Percentiles rank a stretch among this genome's conserved stretches.
These are phyloP conservation scores for Aspergillus niger DNA, from an alignment of 2,329 filamentous ascomycete species.

Conservation along the genomic window DNA sequence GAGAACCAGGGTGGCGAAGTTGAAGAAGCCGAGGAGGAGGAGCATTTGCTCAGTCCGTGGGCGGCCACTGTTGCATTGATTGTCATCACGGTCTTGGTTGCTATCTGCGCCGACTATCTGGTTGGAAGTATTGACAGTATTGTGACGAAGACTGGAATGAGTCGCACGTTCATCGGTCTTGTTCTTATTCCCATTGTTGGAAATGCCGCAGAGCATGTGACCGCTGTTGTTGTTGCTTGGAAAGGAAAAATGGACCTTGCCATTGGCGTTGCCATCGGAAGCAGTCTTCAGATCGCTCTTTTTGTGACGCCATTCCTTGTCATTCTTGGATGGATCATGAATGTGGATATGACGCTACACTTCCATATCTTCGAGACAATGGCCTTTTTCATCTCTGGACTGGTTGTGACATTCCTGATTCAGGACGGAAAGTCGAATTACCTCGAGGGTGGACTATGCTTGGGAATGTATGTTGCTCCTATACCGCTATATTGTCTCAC, in stretches of 20 bases:
- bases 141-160: conserved; percentile 69
- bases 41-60: conserved; percentile 61
- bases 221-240: conserved; percentile 74
- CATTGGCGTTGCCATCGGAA: conserved; percentile 79
- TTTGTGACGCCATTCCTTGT: conserved; percentile 80
- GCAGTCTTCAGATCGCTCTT: conserved; percentile 79
- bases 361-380: conserved; percentile 82
- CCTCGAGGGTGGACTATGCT: conserved; percentile 74
- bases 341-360: conserved; percentile 72
- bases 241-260: conserved; percentile 70
- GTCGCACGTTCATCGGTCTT: conserved; percentile 78
- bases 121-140: conserved; percentile 75
- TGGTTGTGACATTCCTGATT: conserved; percentile 73
- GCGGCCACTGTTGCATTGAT: conserved; percentile 69
- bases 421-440: conserved; percentile 85
- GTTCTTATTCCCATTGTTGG: conserved; percentile 82
- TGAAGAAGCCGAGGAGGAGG: conserved; percentile 49
- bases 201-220: conserved; percentile 80
- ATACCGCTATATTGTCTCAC: neutral
- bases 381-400: conserved; percentile 72
- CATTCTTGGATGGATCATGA: conserved; percentile 76
- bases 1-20: conserved; percentile 29
- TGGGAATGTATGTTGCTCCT: conserved; percentile 51
- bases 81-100: conserved; percentile 68
- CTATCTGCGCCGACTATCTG: conserved; percentile 74